Conservation (phyloP, 2,329 filamentous ascomycete genomes). For the Cyclaneusma minus region DNA sequence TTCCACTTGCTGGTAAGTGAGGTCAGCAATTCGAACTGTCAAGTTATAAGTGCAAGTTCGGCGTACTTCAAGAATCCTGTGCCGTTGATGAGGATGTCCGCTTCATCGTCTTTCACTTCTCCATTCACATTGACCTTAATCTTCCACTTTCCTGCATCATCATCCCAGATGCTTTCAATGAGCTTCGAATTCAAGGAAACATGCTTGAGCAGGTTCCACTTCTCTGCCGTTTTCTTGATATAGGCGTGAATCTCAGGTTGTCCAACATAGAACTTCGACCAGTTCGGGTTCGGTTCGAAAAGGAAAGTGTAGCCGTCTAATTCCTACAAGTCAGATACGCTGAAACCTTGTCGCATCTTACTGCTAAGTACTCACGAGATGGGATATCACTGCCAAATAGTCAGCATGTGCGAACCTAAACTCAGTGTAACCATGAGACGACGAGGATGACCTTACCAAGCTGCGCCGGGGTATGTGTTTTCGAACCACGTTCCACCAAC, state of each 20-base stretch:
- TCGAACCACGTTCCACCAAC: constrained; percentile 38
- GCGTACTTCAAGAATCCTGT: constrained; percentile 20
- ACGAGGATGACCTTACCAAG: constrained; percentile 27
- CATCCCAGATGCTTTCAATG: constrained; percentile 36
- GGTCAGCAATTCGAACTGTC: constrained; percentile 5
- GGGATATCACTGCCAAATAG: background rate
- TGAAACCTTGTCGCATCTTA: constrained; percentile 12
- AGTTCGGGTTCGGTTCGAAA: constrained; percentile 42
- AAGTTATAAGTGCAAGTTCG: constrained; percentile 3
- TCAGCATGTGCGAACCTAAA: constrained; percentile 3
- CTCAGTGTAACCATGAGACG: background rate
- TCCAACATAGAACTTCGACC: constrained; percentile 40
- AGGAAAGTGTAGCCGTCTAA: constrained; percentile 40
- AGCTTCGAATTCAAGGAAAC: constrained; percentile 41
- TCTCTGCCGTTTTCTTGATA: constrained; percentile 33
- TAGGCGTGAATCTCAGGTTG: constrained; percentile 45
- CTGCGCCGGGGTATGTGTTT: constrained; percentile 40
- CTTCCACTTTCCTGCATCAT: constrained; percentile 32
- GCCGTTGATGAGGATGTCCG: constrained; percentile 12
- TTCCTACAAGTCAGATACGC: too few relatives aligned
- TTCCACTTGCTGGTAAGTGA: constrained; percentile 21
- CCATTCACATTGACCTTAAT: constrained; percentile 30
- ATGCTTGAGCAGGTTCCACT: constrained; percentile 37
- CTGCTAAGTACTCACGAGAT: background rate
- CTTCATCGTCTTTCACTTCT: constrained; percentile 13